A percentile compares a stretch with the other conserved stretches of the same genome.
phyloP scores from a whole-genome alignment of 2,329 filamentous ascomycete genomes.

The Cercospora zeae-maydis region DNA sequence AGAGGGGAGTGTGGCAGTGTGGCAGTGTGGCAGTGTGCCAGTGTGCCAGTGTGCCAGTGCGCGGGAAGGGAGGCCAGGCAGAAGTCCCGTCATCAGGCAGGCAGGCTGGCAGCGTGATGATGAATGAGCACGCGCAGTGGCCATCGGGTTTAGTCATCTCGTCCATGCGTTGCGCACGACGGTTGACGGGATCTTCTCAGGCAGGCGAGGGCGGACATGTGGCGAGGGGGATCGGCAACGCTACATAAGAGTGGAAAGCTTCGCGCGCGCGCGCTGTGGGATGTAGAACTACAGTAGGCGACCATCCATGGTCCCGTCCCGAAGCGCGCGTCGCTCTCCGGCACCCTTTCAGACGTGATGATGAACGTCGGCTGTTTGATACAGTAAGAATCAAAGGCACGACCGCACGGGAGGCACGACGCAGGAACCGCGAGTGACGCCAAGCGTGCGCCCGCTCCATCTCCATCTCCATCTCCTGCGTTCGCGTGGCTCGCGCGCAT shows the following conservation, averaged over 20 bases:
- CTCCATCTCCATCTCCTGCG: not conserved
- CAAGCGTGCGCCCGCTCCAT: not conserved
- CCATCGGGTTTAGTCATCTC: not conserved
- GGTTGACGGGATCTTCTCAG: not conserved
- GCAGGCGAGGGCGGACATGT: not conserved
- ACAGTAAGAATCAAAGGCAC: no score
- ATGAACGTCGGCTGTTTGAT: no score
- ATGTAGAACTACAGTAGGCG: no score
- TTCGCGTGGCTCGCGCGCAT: not conserved
- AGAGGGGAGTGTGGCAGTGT: no score
- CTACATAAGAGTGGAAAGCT: not conserved
- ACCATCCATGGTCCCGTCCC: no score
- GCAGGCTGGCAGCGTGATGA: not conserved
- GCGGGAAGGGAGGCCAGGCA: slow-evolving; percentile 5
- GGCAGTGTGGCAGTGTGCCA: no score
- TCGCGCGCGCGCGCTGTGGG: no score
- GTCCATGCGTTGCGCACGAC: not conserved
- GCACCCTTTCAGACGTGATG: no score
- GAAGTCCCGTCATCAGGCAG: no score
- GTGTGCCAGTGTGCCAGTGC: no score
- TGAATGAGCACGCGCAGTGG: no score
- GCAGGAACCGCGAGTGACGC: not conserved
- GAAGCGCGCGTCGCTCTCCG: no score
- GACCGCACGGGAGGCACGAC: not conserved
- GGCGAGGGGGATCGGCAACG: not conserved